Evolutionary conservation across 2,329 filamentous ascomycete species (phyloP), one percentile per base, ranked within the genome.

Genomic region (Penicillium sp.): DNA sequence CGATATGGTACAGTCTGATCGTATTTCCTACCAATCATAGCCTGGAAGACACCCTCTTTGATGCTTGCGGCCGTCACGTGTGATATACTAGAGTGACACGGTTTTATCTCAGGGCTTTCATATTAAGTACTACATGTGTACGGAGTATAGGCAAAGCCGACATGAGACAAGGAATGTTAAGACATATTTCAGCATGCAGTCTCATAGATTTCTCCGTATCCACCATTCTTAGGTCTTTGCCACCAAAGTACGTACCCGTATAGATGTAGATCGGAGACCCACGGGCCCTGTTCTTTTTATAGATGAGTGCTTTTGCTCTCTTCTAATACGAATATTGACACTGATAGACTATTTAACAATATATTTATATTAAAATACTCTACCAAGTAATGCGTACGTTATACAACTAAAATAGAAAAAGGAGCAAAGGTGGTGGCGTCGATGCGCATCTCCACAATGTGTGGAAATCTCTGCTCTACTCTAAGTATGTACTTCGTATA

Each of bases 211-310:
- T 28, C 39, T 42, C 26, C 24, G 12, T 9, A 33, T 8, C 24
- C 26, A 41, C 42, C 24, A 38, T 22, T 31, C 39, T 45, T 21
- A 38, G 28, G 31, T 44, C 32, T 38, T 45, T 24, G 33, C 33
- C 43, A 39, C 43, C 26, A 28, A 29, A 19, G 37, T 17, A 13
- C 26, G 12, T 31, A 21, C 21, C 35, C 26, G 13, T 32, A 32
- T 32, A 32, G 28, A 42, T 38, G 32, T 45, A 40, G 43, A 45
- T 45, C 43, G 4, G 34, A 46, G 44, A 46, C 35, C 44, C 44
- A 46, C 44, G 34, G 35, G 15, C 19, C 42, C 9, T 46, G 44
- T 46, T 46, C 44, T 46, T 46, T 46, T 46, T 40, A 46, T 46
- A 46, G 44, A n/a, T 15, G 21, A 34, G 22, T 7, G 8, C 3